phyloP scores from a whole-genome alignment of 2,329 filamentous ascomycete genomes.

The Fusarium sp. region DNA sequence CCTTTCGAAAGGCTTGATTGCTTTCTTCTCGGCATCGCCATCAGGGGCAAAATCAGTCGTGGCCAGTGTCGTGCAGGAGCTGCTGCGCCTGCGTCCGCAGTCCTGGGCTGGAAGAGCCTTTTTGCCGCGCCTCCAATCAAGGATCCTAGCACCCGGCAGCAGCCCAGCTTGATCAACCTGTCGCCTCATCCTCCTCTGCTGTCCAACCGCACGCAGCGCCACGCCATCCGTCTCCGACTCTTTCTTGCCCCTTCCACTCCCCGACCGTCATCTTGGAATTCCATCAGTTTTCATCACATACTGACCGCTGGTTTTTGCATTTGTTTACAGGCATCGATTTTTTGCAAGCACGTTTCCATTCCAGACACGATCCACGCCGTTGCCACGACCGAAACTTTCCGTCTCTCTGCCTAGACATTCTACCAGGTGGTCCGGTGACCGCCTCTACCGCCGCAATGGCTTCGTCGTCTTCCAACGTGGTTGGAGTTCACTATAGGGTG shows the following conservation, averaged over 20 bases:
- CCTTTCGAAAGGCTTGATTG: slow-evolving; percentile 8
- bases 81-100: slow-evolving; percentile 34
- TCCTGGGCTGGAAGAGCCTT: slow-evolving; percentile 32
- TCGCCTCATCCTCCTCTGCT: slow-evolving; percentile 37
- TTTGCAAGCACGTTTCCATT: slow-evolving; percentile 19
- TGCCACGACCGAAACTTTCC: slow-evolving; percentile 19
- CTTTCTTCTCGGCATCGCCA: slow-evolving; percentile 9
- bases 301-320: slow-evolving; percentile 33
- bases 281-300: slow-evolving; percentile 32
- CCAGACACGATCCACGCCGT: slow-evolving; percentile 18
- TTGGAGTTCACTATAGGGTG: slow-evolving; percentile 97
- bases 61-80: slow-evolving; percentile 23
- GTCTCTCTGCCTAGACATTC: slow-evolving; percentile 25
- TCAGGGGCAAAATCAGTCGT: slow-evolving; percentile 22
- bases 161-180: slow-evolving; percentile 32
- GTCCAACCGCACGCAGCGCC: slow-evolving; percentile 37
- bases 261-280: slow-evolving; percentile 16
- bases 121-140: slow-evolving; percentile 41
- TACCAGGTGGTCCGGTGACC: slow-evolving; percentile 41
- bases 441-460: slow-evolving; percentile 66
- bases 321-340: slow-evolving; percentile 39
- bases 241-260: slow-evolving; percentile 18
- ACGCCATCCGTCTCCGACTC: slow-evolving; percentile 31
- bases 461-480: slow-evolving; percentile 92
- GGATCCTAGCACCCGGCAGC: slow-evolving; percentile 35